Evolutionary conservation across 371 early-diverging fungal species (phyloP), one percentile per base, ranked within the genome.

Genomic region (Mortierella sp.): DNA sequence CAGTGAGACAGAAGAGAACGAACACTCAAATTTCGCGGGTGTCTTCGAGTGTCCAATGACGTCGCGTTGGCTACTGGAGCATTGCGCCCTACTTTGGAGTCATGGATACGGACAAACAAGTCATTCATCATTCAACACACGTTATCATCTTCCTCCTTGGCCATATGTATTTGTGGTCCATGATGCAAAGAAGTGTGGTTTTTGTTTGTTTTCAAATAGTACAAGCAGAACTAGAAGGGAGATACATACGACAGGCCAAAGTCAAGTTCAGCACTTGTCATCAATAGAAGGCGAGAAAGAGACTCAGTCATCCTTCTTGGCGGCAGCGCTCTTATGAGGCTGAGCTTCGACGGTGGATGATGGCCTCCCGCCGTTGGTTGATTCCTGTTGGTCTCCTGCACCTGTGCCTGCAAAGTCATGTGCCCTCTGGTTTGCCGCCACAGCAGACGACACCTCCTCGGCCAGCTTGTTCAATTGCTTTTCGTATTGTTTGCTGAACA

Each of bases 401-500:
- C 34, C 8, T 60, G 68, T 70, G 4, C 44, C 60, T 14, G 65
- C 72, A 26, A 26, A 21, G 14, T 76, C 78, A 9, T 80, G 80
- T 3, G 80, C 78, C 24, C 73, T 24, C n/a, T 86, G 86, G 47
- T 80, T 86, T 0, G 83, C 87, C 13, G 78, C 78, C 31, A 86
- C 82, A 3, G 88, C 84, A 47, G 76, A 76, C 14, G 86, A 73
- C 16, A 86, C 83, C 42, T 88, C 88, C 21, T 77, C 81, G 26
- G 88, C 88, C 58, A 84, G 80, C 78, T 83, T 83, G 38, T 89
- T 91, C 26, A 94, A 80, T 55, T 94, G 93, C 52, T 80, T 74
- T 58, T 90, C 89, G 73, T 94, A 94, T 50, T 91, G 89, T 77
- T 90, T 90, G 55, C 92, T 91, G 74, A 95, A 95, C 0, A 95